phyloP scores from a whole-genome alignment of 345 rosid genomes.

The Trapa incisa region DNA sequence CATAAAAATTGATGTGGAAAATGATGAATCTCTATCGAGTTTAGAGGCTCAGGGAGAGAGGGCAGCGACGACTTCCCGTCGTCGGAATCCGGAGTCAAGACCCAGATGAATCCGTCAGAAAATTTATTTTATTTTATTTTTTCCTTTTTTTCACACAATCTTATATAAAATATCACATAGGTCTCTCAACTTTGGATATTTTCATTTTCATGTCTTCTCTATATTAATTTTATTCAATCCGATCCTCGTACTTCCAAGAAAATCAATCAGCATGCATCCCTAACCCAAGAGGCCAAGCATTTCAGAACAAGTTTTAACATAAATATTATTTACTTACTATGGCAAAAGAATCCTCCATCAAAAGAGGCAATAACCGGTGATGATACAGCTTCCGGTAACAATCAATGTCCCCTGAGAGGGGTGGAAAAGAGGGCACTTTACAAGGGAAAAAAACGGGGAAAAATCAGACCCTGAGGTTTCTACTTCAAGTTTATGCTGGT shows the following conservation, averaged over 20 bases:
- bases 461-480: neutral
- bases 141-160: no score
- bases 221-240: no score
- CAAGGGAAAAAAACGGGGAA: neutral
- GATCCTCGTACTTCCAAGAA: no score
- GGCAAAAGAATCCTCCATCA: neutral
- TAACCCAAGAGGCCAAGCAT: neutral
- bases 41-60: neutral
- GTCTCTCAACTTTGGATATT: no score
- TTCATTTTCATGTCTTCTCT: no score
- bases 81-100: conserved; percentile 2
- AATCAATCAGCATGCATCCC: no score
- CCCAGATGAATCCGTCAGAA: neutral
- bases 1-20: neutral
- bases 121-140: no score
- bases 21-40: neutral
- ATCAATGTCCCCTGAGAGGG: neutral
- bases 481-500: neutral
- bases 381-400: neutral
- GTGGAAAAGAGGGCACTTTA: neutral
- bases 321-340: neutral
- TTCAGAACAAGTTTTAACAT: neutral
- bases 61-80: neutral
- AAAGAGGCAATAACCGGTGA: no score
- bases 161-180: no score